Evolutionary conservation across 495 filamentous ascomycete species (phyloP), one percentile per base, ranked within the genome.

Genomic region (Podospora pseudocomata): DNA sequence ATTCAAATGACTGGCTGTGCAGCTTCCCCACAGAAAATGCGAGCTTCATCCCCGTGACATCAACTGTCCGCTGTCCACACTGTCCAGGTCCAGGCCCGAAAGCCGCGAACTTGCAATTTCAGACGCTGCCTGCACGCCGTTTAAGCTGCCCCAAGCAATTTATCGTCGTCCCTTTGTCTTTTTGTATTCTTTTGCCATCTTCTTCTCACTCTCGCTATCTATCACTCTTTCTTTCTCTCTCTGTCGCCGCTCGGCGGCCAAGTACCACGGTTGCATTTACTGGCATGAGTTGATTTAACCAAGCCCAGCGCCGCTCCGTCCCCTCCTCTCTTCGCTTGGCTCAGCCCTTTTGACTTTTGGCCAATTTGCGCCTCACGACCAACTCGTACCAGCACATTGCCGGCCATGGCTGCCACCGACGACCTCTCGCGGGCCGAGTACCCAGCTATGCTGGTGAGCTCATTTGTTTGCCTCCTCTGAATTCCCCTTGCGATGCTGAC

Each of bases 391-490:
- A 20, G 4, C n/a, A 58, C 55, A 20, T 34, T 44, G 1, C 55
- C 55, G 62, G 66, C n/a, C 13, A 71, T 71, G 66, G 67, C 70
- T 13, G 56, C 78, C 68, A 86, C 84, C 80, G 85, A 87, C 57
- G 94, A 94, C 72, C 87, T 97, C 73, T 91, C 92, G 74, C 87
- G 94, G 78, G 86, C 92, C 78, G 95, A 99, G 80, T 99, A 99
- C 82, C 94, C 95, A 76, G 91, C 91, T 30, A 88, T 99, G 86
- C 88, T 98, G 91, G 95, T 99, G 86, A 79, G 92, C 74, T 65
- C 26, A 28, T 53, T 32, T 28, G 15, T 20, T 5, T 7, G 13
- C 15, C 30, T 20, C 27, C 26, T 11, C 27, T 60, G 6, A 23
- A 5, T 60, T 18, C 23, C 30, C 60, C 20, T 6, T 26, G n/a